Evolutionary conservation across 345 rosid genomes (phyloP), one percentile per base, ranked within the genome.

Genomic region (Citrus inodora): DNA sequence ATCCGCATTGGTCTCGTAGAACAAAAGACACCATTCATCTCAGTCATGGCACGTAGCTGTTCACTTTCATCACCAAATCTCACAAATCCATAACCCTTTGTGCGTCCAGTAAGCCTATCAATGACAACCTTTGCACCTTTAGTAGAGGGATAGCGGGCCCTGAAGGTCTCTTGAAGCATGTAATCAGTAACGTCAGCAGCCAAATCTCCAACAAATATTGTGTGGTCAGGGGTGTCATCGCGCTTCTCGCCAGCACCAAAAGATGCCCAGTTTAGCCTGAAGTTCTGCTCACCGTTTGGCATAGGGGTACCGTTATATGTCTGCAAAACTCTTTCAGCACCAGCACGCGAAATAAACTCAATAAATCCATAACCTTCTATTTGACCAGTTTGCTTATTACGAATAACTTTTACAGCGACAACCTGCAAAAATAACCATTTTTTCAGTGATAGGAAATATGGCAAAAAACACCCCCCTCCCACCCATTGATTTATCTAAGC

Each of bases 151-250:
- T 82, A 95, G 70, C 85, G 89, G 4, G 83, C 88, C 79, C 89
- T 89, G 71, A 93, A 95, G 19, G 92, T 95, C 88, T 93, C 97
- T 80, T 93, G 97, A 17, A 95, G 88, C 81, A 85, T 82, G 78
- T 92, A 92, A 74, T 95, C 98, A 0, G 97, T 91, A 79, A 95
- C 99, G 83, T 95, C 99, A 76, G 99, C 90, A 28, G 98, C 98
- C 79, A 95, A 81, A 76, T 95, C 99, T 74, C 99, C 99, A 10
- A 95, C 97, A 77, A 95, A 95, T 76, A 95, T 87, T 4, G 97
- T 90, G 80, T 76, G 81, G 22, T 93, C 98, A 21, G 94, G 93
- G 46, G 91, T 76, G 70, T 95, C 98, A 24, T 92, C 98, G 2
- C 92, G 94, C 82, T 86, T 93, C 74, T 93, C 99, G 21, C 96